Conservation (phyloP, 2,329 filamentous ascomycete species). For the Colletotrichum horii region DNA sequence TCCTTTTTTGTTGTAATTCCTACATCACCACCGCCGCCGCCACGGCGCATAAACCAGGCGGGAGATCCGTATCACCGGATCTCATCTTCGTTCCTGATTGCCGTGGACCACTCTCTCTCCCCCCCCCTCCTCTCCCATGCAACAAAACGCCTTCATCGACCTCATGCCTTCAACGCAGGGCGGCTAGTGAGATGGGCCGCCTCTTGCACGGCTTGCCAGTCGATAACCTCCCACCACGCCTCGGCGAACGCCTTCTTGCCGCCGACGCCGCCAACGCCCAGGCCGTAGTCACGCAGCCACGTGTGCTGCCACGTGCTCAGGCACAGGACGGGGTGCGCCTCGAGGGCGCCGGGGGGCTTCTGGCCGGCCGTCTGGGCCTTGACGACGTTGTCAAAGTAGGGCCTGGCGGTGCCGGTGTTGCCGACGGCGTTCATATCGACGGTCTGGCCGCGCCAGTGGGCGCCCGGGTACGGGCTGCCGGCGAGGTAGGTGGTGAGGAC, state of each 20-base stretch:
- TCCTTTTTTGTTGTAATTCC: slow-evolving; percentile 15
- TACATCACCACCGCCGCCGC: background rate
- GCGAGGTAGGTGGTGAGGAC: slow-evolving; percentile 91
- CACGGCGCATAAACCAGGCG: background rate
- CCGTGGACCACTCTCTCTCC: background rate
- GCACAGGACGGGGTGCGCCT: slow-evolving; percentile 80
- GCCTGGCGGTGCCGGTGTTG: slow-evolving; percentile 38
- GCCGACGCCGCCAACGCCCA: slow-evolving; percentile 59
- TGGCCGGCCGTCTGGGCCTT: slow-evolving; percentile 28
- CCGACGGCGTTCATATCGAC: slow-evolving; percentile 73
- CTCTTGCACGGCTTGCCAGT: slow-evolving; percentile 79
- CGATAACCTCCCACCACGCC: slow-evolving; percentile 85
- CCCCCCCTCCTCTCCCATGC: background rate
- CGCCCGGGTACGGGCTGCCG: slow-evolving; percentile 84
- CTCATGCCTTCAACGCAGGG: background rate
- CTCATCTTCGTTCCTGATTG: background rate
- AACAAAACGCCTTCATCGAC: background rate
- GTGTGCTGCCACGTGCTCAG: slow-evolving; percentile 97
- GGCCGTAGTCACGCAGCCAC: slow-evolving; percentile 82
- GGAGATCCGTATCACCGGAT: background rate
- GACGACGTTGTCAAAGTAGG: slow-evolving; percentile 44
- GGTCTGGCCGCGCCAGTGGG: slow-evolving; percentile 76
- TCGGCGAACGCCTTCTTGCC: slow-evolving; percentile 80
- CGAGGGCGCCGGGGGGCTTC: slow-evolving; percentile 68
- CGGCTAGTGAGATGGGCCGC: slow-evolving; percentile 8